Evolutionary conservation across 2,329 filamentous ascomycete species (phyloP).

Genomic region (Ceratocystiopsis sp.): DNA sequence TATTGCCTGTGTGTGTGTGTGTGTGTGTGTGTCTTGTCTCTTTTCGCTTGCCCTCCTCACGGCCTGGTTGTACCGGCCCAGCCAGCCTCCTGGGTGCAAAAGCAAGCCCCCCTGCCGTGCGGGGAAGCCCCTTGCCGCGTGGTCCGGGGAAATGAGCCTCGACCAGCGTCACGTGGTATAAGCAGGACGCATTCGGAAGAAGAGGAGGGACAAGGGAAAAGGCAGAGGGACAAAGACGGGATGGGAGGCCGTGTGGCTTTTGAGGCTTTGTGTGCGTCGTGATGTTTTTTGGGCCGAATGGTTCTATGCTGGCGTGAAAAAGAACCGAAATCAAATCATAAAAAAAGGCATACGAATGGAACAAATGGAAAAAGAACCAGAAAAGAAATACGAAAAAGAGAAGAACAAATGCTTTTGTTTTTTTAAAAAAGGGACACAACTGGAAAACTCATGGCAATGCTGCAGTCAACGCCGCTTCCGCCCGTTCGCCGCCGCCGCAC

Average conservation of each 20-base stretch:
- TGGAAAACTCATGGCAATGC: background rate
- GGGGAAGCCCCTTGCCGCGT: conserved; percentile 2
- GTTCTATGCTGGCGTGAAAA: too few species aligned
- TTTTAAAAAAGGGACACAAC: background rate
- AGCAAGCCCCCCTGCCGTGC: background rate
- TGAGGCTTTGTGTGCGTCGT: too few species aligned
- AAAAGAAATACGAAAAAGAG: background rate
- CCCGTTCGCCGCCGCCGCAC: too few species aligned
- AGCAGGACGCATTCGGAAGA: too few species aligned
- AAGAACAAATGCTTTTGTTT: background rate
- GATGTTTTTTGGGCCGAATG: too few species aligned
- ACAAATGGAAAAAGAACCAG: background rate
- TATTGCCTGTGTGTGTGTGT: too few species aligned
- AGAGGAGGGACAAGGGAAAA: background rate
- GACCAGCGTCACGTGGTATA: background rate
- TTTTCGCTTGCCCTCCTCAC: background rate
- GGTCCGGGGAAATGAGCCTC: background rate
- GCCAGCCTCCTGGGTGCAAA: background rate
- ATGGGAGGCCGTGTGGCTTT: too few species aligned
- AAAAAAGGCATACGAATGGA: background rate
- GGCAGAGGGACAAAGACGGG: too few species aligned
- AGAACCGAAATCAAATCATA: too few species aligned
- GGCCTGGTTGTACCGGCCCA: too few species aligned
- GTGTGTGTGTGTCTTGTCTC: background rate
- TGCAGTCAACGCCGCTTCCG: too few species aligned